Conservation (phyloP, 2,329 filamentous ascomycete species). For the Madurella mycetomatis region DNA sequence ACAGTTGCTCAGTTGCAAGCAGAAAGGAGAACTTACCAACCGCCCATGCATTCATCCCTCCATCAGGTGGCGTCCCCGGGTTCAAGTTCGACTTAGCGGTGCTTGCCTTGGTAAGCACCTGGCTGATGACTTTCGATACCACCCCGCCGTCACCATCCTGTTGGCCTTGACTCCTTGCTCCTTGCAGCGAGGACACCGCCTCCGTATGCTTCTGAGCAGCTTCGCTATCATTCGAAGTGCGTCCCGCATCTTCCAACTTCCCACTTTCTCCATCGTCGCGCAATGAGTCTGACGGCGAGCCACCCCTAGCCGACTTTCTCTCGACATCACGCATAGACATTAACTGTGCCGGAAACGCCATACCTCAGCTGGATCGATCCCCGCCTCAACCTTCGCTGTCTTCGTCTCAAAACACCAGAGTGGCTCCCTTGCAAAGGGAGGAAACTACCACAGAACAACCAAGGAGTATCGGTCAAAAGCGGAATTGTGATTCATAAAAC, state of each 20-base stretch:
- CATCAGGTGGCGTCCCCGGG: conserved; percentile 48
- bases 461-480: too few relatives aligned
- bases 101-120: conserved; percentile 39
- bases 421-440: too few relatives aligned
- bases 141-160: conserved; percentile 1
- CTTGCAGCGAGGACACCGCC: not conserved
- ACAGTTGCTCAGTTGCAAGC: not conserved
- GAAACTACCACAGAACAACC: too few relatives aligned
- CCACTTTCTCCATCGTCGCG: not conserved
- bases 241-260: not conserved
- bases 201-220: conserved; percentile 4
- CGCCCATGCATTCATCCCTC: conserved; percentile 45
- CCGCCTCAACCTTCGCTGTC: not conserved
- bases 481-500: too few relatives aligned
- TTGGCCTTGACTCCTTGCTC: not conserved
- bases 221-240: not conserved
- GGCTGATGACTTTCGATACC: conserved; percentile 30
- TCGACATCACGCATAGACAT: not conserved
- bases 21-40: conserved; percentile 32
- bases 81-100: conserved; percentile 38
- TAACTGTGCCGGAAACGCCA: not conserved
- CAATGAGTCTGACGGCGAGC: not conserved
- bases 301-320: not conserved
- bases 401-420: not conserved
- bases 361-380: not conserved